Evolutionary conservation across 2,329 filamentous ascomycete species (phyloP).

Genomic region (Fusarium illudens): DNA sequence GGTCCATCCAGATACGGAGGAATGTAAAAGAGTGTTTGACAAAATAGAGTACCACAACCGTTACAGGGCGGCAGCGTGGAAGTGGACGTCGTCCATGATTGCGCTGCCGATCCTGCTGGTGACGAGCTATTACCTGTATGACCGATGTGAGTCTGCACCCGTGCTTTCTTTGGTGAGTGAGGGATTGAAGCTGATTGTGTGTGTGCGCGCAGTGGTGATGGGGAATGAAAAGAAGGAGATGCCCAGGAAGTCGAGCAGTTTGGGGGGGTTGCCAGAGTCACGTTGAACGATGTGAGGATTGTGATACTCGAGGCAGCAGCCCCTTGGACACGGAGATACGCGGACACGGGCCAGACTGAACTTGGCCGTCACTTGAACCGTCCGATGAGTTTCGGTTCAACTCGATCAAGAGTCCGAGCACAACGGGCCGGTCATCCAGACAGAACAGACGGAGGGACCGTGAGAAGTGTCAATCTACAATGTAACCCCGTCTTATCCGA

Average conservation of each 20-base stretch:
- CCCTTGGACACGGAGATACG: neutral
- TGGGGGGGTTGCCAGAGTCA: neutral
- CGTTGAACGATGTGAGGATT: neutral
- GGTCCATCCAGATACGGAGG: too few relatives aligned
- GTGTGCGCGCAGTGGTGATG: slow-evolving; percentile 42
- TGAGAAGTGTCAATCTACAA: neutral
- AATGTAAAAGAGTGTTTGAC: too few relatives aligned
- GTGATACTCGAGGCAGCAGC: neutral
- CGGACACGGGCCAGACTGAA: neutral
- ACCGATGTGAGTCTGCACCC: slow-evolving; percentile 60
- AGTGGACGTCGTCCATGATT: slow-evolving; percentile 58
- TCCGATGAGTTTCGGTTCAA: neutral
- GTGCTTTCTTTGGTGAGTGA: neutral
- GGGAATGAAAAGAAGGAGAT: slow-evolving; percentile 43
- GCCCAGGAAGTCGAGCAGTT: neutral
- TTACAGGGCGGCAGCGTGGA: slow-evolving; percentile 55
- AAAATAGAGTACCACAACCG: slow-evolving; percentile 54
- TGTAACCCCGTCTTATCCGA: neutral
- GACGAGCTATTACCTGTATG: slow-evolving; percentile 63
- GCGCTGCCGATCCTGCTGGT: slow-evolving; percentile 64
- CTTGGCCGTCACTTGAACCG: neutral
- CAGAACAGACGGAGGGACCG: neutral
- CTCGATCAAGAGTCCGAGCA: neutral
- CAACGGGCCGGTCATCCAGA: neutral
- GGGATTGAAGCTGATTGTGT: neutral